Conservation (phyloP, 805 yeast genomes). For the Pichia heedii region DNA sequence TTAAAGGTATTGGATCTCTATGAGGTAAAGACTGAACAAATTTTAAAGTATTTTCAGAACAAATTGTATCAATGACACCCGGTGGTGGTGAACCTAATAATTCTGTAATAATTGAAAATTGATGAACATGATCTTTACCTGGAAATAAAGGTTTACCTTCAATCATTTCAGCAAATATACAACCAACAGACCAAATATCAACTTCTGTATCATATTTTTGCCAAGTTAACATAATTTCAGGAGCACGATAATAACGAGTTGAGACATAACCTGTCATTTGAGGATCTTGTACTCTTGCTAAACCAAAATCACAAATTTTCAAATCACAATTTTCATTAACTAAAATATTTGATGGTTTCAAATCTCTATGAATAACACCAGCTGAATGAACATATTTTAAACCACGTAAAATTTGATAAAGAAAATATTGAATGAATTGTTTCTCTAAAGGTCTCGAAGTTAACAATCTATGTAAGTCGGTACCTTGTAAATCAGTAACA, state of each 20-base stretch:
- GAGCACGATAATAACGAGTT: constrained; percentile 79
- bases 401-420: constrained; percentile 92
- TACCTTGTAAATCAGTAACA: constrained; percentile 94
- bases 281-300: constrained; percentile 50
- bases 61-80: constrained; percentile 92
- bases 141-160: constrained; percentile 60
- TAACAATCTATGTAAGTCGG: constrained; percentile 85
- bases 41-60: constrained; percentile 88
- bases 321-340: constrained; percentile 65
- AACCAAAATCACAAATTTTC: constrained; percentile 75
- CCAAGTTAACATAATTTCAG: constrained; percentile 70
- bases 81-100: constrained; percentile 87
- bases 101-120: constrained; percentile 94
- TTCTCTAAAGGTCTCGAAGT: constrained; percentile 91
- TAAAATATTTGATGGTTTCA: constrained; percentile 68
- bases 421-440: constrained; percentile 93
- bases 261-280: constrained; percentile 72
- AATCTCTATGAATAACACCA: constrained; percentile 85
- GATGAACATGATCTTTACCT: constrained; percentile 95
- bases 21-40: constrained; percentile 92
- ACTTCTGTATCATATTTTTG: constrained; percentile 69
- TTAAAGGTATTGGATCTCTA: constrained; percentile 83
- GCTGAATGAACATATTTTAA: constrained; percentile 92
- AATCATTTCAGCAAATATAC: constrained; percentile 65
- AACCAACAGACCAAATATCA: constrained; percentile 77